A percentile compares a stretch with the other conserved stretches of the same genome.
These are phyloP conservation scores for Thyridium curvatum DNA, from an alignment of 2,329 filamentous ascomycete species.

Conservation along the genomic window DNA sequence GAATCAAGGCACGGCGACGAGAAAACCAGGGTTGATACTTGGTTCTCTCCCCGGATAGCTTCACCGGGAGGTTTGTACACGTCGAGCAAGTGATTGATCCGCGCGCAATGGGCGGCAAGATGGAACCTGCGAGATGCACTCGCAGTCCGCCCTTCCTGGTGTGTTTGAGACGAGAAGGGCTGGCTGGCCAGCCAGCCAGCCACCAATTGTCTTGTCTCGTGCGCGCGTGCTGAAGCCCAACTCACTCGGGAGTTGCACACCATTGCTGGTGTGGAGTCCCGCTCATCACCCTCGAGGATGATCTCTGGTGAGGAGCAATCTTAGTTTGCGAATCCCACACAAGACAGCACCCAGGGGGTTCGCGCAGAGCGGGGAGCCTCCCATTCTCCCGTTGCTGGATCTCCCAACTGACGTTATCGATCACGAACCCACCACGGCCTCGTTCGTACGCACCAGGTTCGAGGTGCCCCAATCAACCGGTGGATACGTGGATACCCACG, in stretches of 20 bases:
- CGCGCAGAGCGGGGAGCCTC: too few relatives aligned
- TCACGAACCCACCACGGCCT: background rate
- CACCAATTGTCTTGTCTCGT: too few relatives aligned
- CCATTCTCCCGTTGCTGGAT: too few relatives aligned
- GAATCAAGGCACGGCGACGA: conserved; percentile 7
- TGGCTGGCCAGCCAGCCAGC: background rate
- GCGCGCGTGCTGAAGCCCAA: too few relatives aligned
- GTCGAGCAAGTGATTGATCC: background rate
- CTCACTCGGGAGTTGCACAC: too few relatives aligned
- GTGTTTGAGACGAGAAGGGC: background rate
- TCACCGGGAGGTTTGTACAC: conserved; percentile 3
- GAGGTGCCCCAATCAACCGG: background rate
- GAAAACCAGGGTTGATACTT: conserved; percentile 14
- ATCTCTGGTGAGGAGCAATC: too few relatives aligned
- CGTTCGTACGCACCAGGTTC: background rate
- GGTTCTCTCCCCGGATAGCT: conserved; percentile 9
- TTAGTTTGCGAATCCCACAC: too few relatives aligned
- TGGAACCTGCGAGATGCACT: background rate
- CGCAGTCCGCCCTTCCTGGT: too few relatives aligned
- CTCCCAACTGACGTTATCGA: background rate
- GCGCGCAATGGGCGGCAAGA: background rate
- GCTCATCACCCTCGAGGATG: too few relatives aligned
- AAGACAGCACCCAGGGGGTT: too few relatives aligned
- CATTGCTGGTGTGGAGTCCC: too few relatives aligned
- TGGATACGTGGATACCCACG: too few relatives aligned